phyloP scores from a whole-genome alignment of 129 eudicot species.

The Centaurea solstitialis region DNA sequence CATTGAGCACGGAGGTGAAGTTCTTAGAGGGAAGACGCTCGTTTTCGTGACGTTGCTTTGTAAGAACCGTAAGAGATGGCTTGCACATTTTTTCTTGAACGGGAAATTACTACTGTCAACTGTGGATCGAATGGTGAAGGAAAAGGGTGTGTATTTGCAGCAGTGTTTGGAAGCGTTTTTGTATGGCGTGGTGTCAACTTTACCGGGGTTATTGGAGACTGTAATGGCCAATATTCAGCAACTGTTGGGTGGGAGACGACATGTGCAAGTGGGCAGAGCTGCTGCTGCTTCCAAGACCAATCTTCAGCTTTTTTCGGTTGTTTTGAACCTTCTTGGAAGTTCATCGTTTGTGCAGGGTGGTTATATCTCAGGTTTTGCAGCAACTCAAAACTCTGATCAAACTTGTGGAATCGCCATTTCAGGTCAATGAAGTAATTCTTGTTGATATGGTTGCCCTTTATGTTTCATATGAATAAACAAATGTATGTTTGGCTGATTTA shows the following conservation, averaged over 20 bases:
- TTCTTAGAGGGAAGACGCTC: constrained; percentile 85
- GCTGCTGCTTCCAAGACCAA: constrained; percentile 63
- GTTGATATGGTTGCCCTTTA: not conserved
- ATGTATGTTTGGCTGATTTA: not conserved
- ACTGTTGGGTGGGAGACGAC: constrained; percentile 72
- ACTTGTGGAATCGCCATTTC: constrained; percentile 74
- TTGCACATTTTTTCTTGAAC: constrained; percentile 74
- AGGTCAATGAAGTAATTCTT: constrained; percentile 44
- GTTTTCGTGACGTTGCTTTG: constrained; percentile 87
- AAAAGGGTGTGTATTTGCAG: constrained; percentile 69
- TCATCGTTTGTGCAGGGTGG: constrained; percentile 62
- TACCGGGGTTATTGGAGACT: constrained; percentile 72
- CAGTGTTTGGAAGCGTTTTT: constrained; percentile 76
- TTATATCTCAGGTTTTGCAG: constrained; percentile 59
- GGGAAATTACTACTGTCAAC: constrained; percentile 63
- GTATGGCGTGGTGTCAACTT: constrained; percentile 56
- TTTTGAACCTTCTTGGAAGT: constrained; percentile 79
- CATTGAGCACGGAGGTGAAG: constrained; percentile 83
- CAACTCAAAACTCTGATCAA: constrained; percentile 76
- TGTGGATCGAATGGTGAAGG: constrained; percentile 81
- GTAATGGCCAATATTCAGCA: constrained; percentile 79
- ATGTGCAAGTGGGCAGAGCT: constrained; percentile 52
- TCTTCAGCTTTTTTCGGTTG: constrained; percentile 81
- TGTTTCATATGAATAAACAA: not conserved
- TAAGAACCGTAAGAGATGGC: constrained; percentile 73